Evolutionary conservation across 208 protist species (phyloP).

Genomic region (Leishmania aethiopica): DNA sequence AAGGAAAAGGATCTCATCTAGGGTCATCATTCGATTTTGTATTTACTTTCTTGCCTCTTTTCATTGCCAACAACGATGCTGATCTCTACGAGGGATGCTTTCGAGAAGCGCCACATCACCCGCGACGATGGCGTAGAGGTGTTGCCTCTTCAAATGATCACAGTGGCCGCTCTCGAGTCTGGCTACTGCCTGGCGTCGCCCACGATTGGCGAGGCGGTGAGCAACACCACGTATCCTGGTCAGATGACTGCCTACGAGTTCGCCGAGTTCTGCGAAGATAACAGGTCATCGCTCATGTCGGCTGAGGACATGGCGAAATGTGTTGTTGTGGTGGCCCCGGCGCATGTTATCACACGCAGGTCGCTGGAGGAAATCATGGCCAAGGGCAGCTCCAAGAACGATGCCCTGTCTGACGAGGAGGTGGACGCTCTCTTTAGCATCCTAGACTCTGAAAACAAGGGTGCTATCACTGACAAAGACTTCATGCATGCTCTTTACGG

Average conservation of each 20-base stretch:
- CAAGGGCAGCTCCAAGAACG: conserved; percentile 44
- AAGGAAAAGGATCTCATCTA: not conserved
- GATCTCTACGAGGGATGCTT: conserved; percentile 61
- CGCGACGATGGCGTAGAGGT: conserved; percentile 73
- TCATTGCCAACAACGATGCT: conserved; percentile 41
- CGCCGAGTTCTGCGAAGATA: conserved; percentile 60
- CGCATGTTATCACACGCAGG: conserved; percentile 72
- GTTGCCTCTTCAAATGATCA: conserved; percentile 59
- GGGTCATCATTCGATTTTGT: not conserved
- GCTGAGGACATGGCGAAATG: conserved; percentile 69
- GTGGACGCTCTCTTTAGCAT: conserved; percentile 79
- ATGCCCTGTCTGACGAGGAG: conserved; percentile 65
- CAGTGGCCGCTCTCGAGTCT: conserved; percentile 80
- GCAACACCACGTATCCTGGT: conserved; percentile 48
- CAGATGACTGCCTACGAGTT: conserved; percentile 84
- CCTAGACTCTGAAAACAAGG: conserved; percentile 72
- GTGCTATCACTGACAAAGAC: conserved; percentile 65
- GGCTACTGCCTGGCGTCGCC: conserved; percentile 70
- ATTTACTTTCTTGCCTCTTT: not conserved
- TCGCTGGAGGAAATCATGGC: conserved; percentile 68
- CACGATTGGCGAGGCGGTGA: conserved; percentile 60
- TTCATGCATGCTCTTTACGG: conserved; percentile 84
- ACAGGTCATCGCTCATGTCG: conserved; percentile 48
- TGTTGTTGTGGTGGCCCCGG: conserved; percentile 67
- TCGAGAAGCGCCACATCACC: conserved; percentile 65